phyloP scores from a whole-genome alignment of 257 asterid genomes.

The Ocimum tenuiflorum region DNA sequence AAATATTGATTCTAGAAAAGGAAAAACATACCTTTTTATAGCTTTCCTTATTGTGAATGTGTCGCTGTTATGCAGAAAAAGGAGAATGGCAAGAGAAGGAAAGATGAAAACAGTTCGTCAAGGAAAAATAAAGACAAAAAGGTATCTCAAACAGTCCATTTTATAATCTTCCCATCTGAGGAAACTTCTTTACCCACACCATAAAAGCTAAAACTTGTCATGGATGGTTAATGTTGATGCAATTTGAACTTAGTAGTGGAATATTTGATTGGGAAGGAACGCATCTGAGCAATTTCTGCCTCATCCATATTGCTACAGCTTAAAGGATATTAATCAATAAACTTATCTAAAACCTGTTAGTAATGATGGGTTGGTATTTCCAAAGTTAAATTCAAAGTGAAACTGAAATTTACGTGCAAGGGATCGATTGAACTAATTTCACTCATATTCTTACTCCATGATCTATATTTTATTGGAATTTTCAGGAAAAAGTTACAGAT shows the following conservation, averaged over 20 bases:
- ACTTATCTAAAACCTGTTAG: background rate
- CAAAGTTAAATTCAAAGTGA: background rate
- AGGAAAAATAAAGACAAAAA: constrained; percentile 74
- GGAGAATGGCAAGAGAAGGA: constrained; percentile 88
- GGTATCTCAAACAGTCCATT: constrained; percentile 39
- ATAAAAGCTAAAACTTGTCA: background rate
- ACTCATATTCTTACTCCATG: constrained; percentile 12
- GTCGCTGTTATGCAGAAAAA: constrained; percentile 53
- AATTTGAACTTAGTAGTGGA: background rate
- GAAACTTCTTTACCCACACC: background rate
- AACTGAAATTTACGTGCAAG: background rate
- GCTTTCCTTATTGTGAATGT: constrained; percentile 9
- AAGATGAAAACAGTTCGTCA: constrained; percentile 58
- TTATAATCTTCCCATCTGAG: constrained; percentile 11
- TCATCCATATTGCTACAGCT: background rate
- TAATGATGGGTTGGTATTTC: background rate
- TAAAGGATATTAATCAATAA: background rate
- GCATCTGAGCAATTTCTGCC: background rate
- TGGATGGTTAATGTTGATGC: constrained; percentile 7
- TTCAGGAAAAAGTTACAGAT: constrained; percentile 71
- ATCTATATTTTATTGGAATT: constrained; percentile 8
- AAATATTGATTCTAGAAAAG: background rate
- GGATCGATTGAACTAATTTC: background rate
- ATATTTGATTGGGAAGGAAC: background rate
- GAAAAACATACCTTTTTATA: too few relatives aligned